phyloP scores from a whole-genome alignment of 1,284 basidiomycete species.

The Malassezia caprae region DNA sequence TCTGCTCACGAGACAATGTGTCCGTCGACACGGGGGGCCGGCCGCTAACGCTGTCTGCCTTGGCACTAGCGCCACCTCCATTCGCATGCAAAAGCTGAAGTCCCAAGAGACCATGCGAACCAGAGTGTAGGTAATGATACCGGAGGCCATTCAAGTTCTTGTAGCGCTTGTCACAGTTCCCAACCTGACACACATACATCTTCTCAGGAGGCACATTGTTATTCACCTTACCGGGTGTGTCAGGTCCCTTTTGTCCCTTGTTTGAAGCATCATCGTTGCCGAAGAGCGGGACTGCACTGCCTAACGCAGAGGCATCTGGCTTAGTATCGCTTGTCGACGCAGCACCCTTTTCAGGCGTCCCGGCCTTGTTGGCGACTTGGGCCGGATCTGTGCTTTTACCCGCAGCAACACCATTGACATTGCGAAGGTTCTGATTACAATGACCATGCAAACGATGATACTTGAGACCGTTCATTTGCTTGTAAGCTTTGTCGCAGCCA shows the following conservation, averaged over 20 bases:
- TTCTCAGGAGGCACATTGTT: slow-evolving; percentile 15
- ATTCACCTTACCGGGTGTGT: neutral
- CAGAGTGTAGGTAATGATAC: slow-evolving; percentile 94
- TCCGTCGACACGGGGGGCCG: slow-evolving; percentile 41
- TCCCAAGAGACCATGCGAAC: slow-evolving; percentile 60
- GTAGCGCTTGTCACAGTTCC: slow-evolving; percentile 72
- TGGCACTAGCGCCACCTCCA: slow-evolving; percentile 41
- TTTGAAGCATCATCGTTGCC: neutral
- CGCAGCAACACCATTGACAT: slow-evolving; percentile 17
- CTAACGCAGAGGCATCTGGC: neutral
- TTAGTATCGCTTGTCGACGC: neutral
- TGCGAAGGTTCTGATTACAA: slow-evolving; percentile 53
- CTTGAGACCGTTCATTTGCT: slow-evolving; percentile 91
- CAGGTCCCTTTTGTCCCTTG: neutral
- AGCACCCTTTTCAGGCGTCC: neutral
- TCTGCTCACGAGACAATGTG: slow-evolving; percentile 38
- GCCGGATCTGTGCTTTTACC: neutral
- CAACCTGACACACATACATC: slow-evolving; percentile 46
- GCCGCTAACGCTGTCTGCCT: slow-evolving; percentile 38
- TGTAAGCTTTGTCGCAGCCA: slow-evolving; percentile 96
- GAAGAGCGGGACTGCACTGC: neutral
- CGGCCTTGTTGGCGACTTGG: neutral
- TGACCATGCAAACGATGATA: slow-evolving; percentile 91
- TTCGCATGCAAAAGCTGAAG: slow-evolving; percentile 40
- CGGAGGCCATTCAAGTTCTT: slow-evolving; percentile 61